Base-by-base conservation (phyloP, 1,284 basidiomycete species). In the Malassezia vespertilionis region DNA sequence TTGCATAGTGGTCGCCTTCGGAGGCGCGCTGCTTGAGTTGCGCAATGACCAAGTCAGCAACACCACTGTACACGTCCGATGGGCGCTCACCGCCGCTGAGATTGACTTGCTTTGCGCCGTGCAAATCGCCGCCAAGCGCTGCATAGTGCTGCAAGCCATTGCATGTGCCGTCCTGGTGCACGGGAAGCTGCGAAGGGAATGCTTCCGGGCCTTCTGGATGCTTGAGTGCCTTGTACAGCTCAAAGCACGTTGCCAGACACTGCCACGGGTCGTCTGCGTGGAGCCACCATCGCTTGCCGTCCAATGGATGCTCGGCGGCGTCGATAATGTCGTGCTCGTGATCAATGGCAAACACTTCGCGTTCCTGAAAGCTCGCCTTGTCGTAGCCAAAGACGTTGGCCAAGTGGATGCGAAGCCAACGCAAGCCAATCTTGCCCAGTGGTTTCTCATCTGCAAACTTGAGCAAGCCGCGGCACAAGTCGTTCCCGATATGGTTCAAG, bases 81-180 rank as follows among this genome's bases (percentile, higher is more conserved):
- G 93, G 91, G 31, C 82, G 76, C 53, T 91, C 87, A 0, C 83
- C 83, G 7, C 81, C 80, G 39, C 81, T 80, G 33, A 99, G 75
- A 71, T 99, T 99, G 63, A 99, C 91, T 65, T 96, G 90, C 57
- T 78, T 77, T 3, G 91, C 91, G 51, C 91, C 93, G 24, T 79
- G 77, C 22, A 79, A 75, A 64, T 99, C 93, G 21, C 91, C 93
- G 45, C 93, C 91, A 3, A 99, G 79, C 1, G 91, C 91, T 10
- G 93, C 93, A 63, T 99, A 99, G 72, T 99, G 91, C 74, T 99
- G 91, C 60, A 99, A 76, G 36, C 93, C 91, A 68, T 99, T 99
- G 66, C 93, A 99, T 0, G 93, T 96, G 1, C 91, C 93, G 64
- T 97, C 93, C 73, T 97, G 93, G 71, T 99, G 93, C 6, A 96